A percentile compares a stretch with the other conserved stretches of the same genome.
These are phyloP conservation scores for Fusarium graminum DNA, from an alignment of 2,329 filamentous ascomycete genomes.

Conservation along the genomic window DNA sequence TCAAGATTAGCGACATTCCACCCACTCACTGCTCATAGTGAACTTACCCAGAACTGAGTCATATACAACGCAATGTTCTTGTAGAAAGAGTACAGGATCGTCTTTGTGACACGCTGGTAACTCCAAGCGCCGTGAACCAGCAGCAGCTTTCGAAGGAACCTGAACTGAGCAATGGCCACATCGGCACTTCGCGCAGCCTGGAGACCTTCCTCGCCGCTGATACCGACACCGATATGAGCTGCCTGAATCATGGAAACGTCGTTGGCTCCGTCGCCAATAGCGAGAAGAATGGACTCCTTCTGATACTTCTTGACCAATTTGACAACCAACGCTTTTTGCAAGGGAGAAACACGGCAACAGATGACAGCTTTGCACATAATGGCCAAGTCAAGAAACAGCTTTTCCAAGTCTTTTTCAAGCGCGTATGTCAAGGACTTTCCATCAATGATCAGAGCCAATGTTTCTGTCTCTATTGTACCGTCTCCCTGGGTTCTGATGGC, in stretches of 20 bases:
- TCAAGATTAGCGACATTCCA: conserved; percentile 36
- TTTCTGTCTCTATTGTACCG: conserved; percentile 82
- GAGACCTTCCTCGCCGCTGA: conserved; percentile 95
- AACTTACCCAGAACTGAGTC: conserved; percentile 96
- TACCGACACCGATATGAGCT: conserved; percentile 96
- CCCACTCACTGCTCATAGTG: not conserved
- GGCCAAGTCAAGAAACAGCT: conserved; percentile 91
- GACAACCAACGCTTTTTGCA: conserved; percentile 97
- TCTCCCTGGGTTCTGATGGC: conserved; percentile 88
- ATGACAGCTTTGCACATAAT: conserved; percentile 99
- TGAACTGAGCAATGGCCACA: conserved; percentile 95
- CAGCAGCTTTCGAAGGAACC: conserved; percentile 91
- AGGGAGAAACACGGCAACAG: conserved; percentile 94
- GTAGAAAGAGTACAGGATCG: conserved; percentile 98
- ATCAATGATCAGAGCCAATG: conserved; percentile 92
- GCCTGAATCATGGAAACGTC: conserved; percentile 99
- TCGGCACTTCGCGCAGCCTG: conserved; percentile 96
- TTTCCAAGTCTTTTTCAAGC: conserved; percentile 93
- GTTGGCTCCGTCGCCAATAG: conserved; percentile 97
- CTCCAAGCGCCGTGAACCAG: conserved; percentile 98
- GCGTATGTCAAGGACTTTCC: conserved; percentile 95
- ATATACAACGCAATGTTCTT: conserved; percentile 99
- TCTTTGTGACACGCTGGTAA: conserved; percentile 96
- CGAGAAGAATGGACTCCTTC: conserved; percentile 89
- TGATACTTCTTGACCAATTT: conserved; percentile 96